These are phyloP conservation scores for Paramecium bursaria DNA, from an alignment of 73 alveolate species.

Conservation along the genomic window DNA sequence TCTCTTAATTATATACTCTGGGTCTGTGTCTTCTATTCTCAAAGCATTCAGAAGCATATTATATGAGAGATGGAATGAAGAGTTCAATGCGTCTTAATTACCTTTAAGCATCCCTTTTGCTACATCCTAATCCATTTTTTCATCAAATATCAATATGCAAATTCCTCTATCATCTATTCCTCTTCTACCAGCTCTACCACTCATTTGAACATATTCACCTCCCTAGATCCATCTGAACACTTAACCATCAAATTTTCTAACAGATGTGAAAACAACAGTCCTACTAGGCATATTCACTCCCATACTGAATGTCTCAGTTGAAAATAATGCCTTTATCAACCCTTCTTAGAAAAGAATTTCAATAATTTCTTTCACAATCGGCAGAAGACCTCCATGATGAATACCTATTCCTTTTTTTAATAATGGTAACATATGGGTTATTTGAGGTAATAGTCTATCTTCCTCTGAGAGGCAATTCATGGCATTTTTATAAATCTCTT, in stretches of 20 bases:
- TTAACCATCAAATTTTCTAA: slow-evolving; percentile 99
- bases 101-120: slow-evolving; percentile 99
- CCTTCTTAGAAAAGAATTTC: slow-evolving; percentile 99
- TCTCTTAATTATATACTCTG: slow-evolving; percentile 96
- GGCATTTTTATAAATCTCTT: slow-evolving; percentile 95
- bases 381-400: slow-evolving; percentile 99
- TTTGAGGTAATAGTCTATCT: slow-evolving; percentile 95
- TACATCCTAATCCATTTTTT: slow-evolving; percentile 97
- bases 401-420: slow-evolving; percentile 98
- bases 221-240: slow-evolving; percentile 97
- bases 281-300: slow-evolving; percentile 99
- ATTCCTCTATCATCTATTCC: slow-evolving; percentile 99
- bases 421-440: slow-evolving; percentile 90
- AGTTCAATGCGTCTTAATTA: slow-evolving; percentile 93
- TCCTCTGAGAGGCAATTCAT: slow-evolving; percentile 97
- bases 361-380: slow-evolving; percentile 96
- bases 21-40: slow-evolving; percentile 94
- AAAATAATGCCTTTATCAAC: slow-evolving; percentile 93
- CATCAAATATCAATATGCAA: slow-evolving; percentile 96
- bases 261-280: slow-evolving; percentile 99
- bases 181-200: slow-evolving; percentile 99
- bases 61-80: slow-evolving; percentile 95
- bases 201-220: slow-evolving; percentile 99
- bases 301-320: slow-evolving; percentile 99
- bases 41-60: slow-evolving; percentile 98